A percentile compares a stretch with the other conserved stretches of the same genome.
phyloP scores from a whole-genome alignment of 768 basidiomycete species.

The Phlegmacium glaucopus region DNA sequence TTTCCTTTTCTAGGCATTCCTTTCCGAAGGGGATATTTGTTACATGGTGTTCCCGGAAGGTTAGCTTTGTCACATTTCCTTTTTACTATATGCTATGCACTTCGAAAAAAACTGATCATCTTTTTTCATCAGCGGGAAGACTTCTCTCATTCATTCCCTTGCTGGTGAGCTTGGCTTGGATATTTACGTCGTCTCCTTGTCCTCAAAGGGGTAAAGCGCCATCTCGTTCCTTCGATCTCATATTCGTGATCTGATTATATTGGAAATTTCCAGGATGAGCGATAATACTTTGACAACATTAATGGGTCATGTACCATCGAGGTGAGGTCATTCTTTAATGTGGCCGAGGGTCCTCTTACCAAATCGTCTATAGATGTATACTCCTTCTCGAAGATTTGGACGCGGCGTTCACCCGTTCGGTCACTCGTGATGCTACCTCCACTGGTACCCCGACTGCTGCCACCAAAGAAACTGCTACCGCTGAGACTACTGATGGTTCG shows the following conservation, averaged over 20 bases:
- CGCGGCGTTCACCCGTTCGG: constrained; percentile 85
- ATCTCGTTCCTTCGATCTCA: constrained; percentile 17
- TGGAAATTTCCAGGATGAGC: constrained; percentile 61
- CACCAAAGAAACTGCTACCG: constrained; percentile 33
- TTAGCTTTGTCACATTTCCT: constrained; percentile 23
- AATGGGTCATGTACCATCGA: constrained; percentile 85
- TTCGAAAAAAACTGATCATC: neutral
- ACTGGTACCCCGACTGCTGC: constrained; percentile 66
- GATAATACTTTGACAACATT: constrained; percentile 84
- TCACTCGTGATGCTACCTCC: constrained; percentile 76
- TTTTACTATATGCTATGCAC: neutral
- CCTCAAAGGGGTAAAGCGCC: constrained; percentile 85
- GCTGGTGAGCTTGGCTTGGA: constrained; percentile 85
- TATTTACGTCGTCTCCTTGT: constrained; percentile 88
- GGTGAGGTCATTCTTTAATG: constrained; percentile 36
- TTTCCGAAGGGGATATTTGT: constrained; percentile 80
- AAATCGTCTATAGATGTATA: constrained; percentile 63
- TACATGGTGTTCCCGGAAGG: constrained; percentile 88
- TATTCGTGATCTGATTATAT: neutral
- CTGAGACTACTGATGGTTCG: constrained; percentile 66
- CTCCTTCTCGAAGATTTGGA: constrained; percentile 93
- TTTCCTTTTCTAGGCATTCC: constrained; percentile 64
- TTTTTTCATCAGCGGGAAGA: constrained; percentile 66
- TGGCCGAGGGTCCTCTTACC: neutral
- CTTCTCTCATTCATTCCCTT: constrained; percentile 80